phyloP scores from a whole-genome alignment of 306 rosid genomes.

The Hippophae tibetana region DNA sequence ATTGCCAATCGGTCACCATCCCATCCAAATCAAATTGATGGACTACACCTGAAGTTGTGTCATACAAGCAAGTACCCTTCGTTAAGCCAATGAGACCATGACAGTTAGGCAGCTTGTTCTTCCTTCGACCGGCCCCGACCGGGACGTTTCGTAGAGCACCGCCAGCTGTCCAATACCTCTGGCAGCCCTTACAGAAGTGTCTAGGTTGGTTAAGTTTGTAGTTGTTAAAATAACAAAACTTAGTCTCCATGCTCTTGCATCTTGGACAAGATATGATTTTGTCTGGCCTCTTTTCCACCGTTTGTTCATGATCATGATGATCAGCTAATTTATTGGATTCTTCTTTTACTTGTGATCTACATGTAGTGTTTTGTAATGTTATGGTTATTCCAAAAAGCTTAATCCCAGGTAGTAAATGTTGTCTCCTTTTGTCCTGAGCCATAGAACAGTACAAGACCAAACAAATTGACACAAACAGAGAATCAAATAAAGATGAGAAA shows the following conservation, averaged over 20 bases:
- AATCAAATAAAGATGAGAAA: no score
- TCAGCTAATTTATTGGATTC: conserved; percentile 17
- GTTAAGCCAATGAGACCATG: conserved; percentile 25
- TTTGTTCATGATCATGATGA: conserved; percentile 11
- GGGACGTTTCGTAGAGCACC: conserved; percentile 91
- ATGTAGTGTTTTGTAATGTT: conserved; percentile 22
- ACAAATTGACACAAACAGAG: background rate
- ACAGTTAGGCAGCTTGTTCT: conserved; percentile 39
- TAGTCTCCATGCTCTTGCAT: conserved; percentile 94
- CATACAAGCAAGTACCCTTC: conserved; percentile 30
- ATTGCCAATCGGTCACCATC: conserved; percentile 46
- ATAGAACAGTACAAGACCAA: conserved; percentile 8
- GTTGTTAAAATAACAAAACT: conserved; percentile 87
- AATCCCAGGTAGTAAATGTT: conserved; percentile 41
- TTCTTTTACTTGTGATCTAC: conserved; percentile 22
- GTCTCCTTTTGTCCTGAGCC: conserved; percentile 35
- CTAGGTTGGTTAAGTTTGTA: conserved; percentile 93
- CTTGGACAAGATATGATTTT: conserved; percentile 77
- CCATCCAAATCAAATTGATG: conserved; percentile 42
- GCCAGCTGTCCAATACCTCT: conserved; percentile 91
- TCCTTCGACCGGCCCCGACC: conserved; percentile 70
- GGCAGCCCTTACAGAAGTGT: conserved; percentile 83
- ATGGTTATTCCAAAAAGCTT: conserved; percentile 79
- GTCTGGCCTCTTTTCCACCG: conserved; percentile 42
- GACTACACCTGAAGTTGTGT: conserved; percentile 27